Conservation (phyloP, 1,284 basidiomycete species). For the Cerioporus squamosus region DNA sequence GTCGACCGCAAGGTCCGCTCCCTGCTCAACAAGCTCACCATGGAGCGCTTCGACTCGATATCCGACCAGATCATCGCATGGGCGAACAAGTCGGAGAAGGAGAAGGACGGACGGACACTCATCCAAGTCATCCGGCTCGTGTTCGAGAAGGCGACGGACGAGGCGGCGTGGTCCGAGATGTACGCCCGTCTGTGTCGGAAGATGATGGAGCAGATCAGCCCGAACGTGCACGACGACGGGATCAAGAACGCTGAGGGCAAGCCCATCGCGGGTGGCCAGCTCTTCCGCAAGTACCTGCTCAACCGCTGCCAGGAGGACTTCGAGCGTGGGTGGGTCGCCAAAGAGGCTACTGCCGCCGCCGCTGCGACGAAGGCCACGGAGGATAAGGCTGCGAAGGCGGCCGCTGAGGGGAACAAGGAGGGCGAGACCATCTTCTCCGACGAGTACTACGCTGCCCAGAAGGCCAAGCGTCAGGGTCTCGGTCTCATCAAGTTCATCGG, state of each 20-base stretch:
- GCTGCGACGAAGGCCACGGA: conserved; percentile 43
- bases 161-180: conserved; percentile 26
- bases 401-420: conserved; percentile 56
- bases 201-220: conserved; percentile 71
- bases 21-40: conserved; percentile 94
- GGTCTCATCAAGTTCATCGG: conserved; percentile 98
- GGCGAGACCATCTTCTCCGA: conserved; percentile 81
- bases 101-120: conserved; percentile 91
- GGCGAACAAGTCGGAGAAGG: conserved; percentile 93
- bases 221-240: conserved; percentile 86
- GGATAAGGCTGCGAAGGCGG: conserved; percentile 65
- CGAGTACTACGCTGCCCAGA: conserved; percentile 96
- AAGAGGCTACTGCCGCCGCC: conserved; percentile 32
- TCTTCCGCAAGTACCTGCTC: conserved; percentile 81
- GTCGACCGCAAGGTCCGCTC: conserved; percentile 94
- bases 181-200: conserved; percentile 85
- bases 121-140: conserved; percentile 95
- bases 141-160: conserved; percentile 89
- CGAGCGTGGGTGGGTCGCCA: conserved; percentile 47
- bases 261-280: conserved; percentile 84
- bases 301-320: conserved; percentile 61
- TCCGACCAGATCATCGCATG: conserved; percentile 56
- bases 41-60: conserved; percentile 96
- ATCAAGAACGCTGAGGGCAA: conserved; percentile 81
- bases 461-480: conserved; percentile 96